Evolutionary conservation across 2,329 filamentous ascomycete species (phyloP), one percentile per base, ranked within the genome.

Genomic region (Trichophaea hybrida): DNA sequence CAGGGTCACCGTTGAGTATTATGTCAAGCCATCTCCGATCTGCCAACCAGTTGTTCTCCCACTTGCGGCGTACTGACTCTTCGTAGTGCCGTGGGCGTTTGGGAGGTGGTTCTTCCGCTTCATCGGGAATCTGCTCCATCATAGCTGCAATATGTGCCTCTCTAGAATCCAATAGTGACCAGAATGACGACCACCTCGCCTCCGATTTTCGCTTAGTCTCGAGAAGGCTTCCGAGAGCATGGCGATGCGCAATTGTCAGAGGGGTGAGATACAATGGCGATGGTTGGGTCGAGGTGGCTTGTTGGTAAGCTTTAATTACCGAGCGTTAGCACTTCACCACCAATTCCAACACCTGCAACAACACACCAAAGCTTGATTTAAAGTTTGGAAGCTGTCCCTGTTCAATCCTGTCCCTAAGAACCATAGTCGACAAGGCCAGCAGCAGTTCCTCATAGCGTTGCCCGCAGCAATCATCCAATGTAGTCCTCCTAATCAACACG

Each of bases 381-480:
- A 33, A 48, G 35, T 59, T 58, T 34, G 53, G 33, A 48, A 63
- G 63, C 34, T 48, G 46, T 1, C 65, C 65, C 35, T 61, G 64
- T 56, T 68, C 66, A 24, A 68, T 62, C 15, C 62, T 63, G 10
- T 64, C 60, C 31, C 59, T 64, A 63, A 97, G 72, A 0, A 95
- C 89, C 0, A 82, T 80, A 12, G 86, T 86, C 1, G 91, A 96
- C 68, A 98, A 94, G 0, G 82, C 77, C 2, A 88, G 82, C 33
- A 97, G 77, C 1, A 95, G 75, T 69, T 98, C 93, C 70, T 90
- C 89, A 58, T 97, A 80, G 64, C 88, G 84, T 58, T 95, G 89
- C 5, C 91, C 91, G 66, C 86, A 90, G 74, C 93, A 98, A 68
- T 98, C 91, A 70, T 98, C 93, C 55, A 98, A 76, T 87, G 96